phyloP scores from a whole-genome alignment of 768 basidiomycete genomes.

The Hypholoma sublateritium region DNA sequence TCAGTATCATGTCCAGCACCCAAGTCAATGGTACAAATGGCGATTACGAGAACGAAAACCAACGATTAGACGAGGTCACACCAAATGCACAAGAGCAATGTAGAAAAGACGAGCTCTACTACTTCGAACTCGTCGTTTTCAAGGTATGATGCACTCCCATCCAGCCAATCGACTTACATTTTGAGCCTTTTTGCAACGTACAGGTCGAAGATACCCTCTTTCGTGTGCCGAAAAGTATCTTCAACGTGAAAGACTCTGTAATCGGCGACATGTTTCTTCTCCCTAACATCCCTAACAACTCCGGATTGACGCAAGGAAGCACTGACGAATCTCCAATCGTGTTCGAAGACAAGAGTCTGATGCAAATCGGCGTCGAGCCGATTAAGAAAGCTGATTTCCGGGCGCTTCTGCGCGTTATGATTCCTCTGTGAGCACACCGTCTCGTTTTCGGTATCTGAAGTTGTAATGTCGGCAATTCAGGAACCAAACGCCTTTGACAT shows the following conservation, averaged over 20 bases:
- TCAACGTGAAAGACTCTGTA: conserved; percentile 8
- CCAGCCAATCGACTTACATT: background rate
- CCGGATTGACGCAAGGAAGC: background rate
- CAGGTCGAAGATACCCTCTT: conserved; percentile 12
- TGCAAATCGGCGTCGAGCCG: no score
- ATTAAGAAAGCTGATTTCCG: conserved; percentile 1
- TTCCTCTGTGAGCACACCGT: background rate
- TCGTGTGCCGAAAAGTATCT: conserved; percentile 7
- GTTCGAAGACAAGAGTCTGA: no score
- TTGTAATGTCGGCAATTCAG: background rate
- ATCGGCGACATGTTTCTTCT: conserved; percentile 9
- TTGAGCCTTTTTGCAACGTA: background rate
- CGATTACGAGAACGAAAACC: no score
- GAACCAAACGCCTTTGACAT: background rate
- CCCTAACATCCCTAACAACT: background rate
- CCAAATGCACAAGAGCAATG: background rate
- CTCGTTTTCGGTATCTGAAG: no score
- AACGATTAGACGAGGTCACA: no score
- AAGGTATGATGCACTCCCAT: background rate
- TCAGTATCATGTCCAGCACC: no score
- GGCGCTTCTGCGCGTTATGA: conserved; percentile 8
- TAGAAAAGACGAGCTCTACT: background rate
- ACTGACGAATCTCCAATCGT: background rate
- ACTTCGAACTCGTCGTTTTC: background rate
- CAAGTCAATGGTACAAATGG: no score